Evolutionary conservation across 2,329 filamentous ascomycete genomes (phyloP).

Genomic region (Bipolaris sorokiniana): DNA sequence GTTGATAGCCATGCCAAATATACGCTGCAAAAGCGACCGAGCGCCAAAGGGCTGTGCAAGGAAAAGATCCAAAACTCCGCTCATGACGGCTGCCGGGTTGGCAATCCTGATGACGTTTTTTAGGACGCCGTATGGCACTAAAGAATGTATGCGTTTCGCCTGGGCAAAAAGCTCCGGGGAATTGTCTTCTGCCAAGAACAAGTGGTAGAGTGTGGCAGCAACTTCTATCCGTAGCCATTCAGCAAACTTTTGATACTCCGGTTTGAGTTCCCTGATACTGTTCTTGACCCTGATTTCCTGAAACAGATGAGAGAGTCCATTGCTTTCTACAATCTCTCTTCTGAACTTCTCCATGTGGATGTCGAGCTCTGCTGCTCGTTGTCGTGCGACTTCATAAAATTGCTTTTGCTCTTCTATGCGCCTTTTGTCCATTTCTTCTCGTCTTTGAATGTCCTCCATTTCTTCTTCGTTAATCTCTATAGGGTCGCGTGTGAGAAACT

Average conservation of each 20-base stretch:
- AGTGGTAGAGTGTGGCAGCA: conserved; percentile 92
- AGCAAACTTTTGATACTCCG: conserved; percentile 97
- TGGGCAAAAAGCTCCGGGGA: conserved; percentile 96
- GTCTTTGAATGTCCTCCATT: conserved; percentile 75
- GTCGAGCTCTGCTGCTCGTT: conserved; percentile 89
- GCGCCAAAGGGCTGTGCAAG: conserved; percentile 92
- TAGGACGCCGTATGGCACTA: conserved; percentile 89
- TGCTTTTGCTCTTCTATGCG: conserved; percentile 89
- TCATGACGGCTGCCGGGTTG: conserved; percentile 96
- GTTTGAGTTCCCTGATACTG: conserved; percentile 83
- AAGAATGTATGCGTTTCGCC: conserved; percentile 89
- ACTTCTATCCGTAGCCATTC: conserved; percentile 98
- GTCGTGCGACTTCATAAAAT: conserved; percentile 94
- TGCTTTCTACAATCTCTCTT: conserved; percentile 71
- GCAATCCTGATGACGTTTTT: conserved; percentile 98
- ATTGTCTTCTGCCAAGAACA: conserved; percentile 98
- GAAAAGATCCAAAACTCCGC: conserved; percentile 92
- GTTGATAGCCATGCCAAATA: conserved; percentile 88
- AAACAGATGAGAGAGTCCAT: conserved; percentile 91
- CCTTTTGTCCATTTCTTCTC: conserved; percentile 84
- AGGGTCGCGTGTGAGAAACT: conserved; percentile 79
- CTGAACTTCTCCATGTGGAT: conserved; percentile 93
- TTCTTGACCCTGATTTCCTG: conserved; percentile 90
- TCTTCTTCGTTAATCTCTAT: conserved; percentile 82
- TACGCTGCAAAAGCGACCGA: conserved; percentile 87